A percentile compares a stretch with the other conserved stretches of the same genome.
Conservation (phyloP, 345 rosid species). For the Syzygium oleosum region DNA sequence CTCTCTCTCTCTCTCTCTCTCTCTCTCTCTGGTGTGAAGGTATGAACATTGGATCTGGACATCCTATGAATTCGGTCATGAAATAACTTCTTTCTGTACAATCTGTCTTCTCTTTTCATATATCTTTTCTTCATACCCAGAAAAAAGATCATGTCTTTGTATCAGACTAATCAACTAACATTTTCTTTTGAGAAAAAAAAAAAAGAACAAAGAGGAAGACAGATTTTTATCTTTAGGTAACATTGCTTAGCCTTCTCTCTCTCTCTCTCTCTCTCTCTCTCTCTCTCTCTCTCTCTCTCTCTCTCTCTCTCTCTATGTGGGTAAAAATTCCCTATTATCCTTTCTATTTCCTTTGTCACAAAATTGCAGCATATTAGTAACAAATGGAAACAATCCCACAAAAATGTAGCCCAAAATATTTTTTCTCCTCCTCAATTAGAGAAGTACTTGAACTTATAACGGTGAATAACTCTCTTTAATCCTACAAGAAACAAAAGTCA, state of each 20-base stretch:
- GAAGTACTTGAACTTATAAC: neutral
- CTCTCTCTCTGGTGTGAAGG: neutral
- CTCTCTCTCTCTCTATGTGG: neutral
- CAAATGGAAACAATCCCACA: neutral
- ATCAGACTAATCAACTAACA: neutral
- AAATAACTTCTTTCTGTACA: neutral
- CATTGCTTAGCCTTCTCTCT: neutral
- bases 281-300: neutral
- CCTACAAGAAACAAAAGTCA: neutral
- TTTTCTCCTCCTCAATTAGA: neutral
- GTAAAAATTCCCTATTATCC: neutral
- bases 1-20: neutral
- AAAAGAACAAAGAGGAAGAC: neutral
- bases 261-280: neutral
- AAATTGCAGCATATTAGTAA: neutral
- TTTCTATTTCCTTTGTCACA: neutral
- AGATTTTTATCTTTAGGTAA: neutral
- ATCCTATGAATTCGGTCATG: neutral
- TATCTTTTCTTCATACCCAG: neutral
- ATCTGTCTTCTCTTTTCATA: neutral
- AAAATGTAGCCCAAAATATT: neutral
- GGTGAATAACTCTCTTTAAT: neutral
- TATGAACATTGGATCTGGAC: neutral
- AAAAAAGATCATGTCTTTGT: neutral
- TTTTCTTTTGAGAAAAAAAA: neutral